Evolutionary conservation across 768 basidiomycete genomes (phyloP).

Genomic region (Lactarius akahatsu): DNA sequence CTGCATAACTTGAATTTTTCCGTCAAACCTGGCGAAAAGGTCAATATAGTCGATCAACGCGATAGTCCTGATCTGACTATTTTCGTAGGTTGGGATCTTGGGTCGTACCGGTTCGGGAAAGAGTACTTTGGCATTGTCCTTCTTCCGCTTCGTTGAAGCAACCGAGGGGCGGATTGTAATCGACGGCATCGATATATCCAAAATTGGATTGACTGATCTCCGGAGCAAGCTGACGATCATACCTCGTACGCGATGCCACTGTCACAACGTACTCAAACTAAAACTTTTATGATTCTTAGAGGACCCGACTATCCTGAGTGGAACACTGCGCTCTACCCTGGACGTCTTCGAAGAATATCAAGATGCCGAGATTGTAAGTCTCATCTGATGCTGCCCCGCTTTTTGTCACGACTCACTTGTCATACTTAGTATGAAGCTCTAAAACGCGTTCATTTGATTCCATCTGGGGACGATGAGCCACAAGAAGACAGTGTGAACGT

Average conservation of each 20-base stretch:
- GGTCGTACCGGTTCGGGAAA: slow-evolving; percentile 71
- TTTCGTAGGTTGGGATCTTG: slow-evolving; percentile 59
- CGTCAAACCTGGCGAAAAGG: slow-evolving; percentile 74
- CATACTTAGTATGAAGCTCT: slow-evolving; percentile 68
- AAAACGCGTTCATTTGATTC: slow-evolving; percentile 80
- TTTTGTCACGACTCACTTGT: slow-evolving; percentile 13
- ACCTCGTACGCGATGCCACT: slow-evolving; percentile 49
- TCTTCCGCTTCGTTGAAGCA: slow-evolving; percentile 91
- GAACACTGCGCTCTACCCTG: slow-evolving; percentile 73
- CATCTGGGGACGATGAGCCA: slow-evolving; percentile 50
- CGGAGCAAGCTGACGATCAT: slow-evolving; percentile 76
- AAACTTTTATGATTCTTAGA: slow-evolving; percentile 43
- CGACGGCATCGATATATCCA: slow-evolving; percentile 77
- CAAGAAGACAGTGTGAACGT: slow-evolving; percentile 53
- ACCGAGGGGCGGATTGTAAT: slow-evolving; percentile 70
- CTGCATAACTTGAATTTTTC: slow-evolving; percentile 77
- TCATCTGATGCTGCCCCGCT: neutral
- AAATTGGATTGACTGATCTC: slow-evolving; percentile 79
- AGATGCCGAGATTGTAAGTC: slow-evolving; percentile 73
- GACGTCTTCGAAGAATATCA: slow-evolving; percentile 88
- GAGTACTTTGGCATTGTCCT: slow-evolving; percentile 77
- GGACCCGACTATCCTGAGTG: slow-evolving; percentile 87
- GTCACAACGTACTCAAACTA: neutral
- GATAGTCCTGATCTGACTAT: slow-evolving; percentile 6
- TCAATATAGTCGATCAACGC: slow-evolving; percentile 34